A percentile compares a stretch with the other conserved stretches of the same genome.
Conservation (phyloP, 352 stramenopile genomes). For the Phytophthora pini region DNA sequence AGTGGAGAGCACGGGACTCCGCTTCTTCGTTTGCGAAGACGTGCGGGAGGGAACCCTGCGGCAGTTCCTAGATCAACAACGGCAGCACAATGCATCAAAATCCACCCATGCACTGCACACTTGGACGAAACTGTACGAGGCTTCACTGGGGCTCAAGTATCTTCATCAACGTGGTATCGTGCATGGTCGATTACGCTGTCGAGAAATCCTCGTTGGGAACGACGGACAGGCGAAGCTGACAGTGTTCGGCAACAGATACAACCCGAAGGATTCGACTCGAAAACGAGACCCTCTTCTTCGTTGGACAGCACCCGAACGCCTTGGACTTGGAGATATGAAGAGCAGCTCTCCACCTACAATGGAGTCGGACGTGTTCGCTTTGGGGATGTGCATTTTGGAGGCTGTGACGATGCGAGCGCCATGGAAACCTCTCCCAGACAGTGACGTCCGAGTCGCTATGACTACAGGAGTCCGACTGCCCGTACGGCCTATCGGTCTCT, state of each 20-base stretch:
- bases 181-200: constrained; percentile 16
- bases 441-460: constrained; percentile 2
- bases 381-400: constrained; percentile 29
- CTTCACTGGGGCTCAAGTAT: constrained; percentile 27
- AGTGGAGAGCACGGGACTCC: not conserved
- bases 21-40: constrained; percentile 23
- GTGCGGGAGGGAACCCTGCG: constrained; percentile 8
- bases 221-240: constrained; percentile 25
- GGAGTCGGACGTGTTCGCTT: constrained; percentile 22
- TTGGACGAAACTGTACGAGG: constrained; percentile 28
- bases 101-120: not conserved
- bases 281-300: constrained; percentile 10
- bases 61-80: constrained; percentile 2
- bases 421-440: constrained; percentile 14
- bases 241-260: constrained; percentile 8
- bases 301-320: constrained; percentile 22
- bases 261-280: not conserved
- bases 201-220: constrained; percentile 24
- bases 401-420: constrained; percentile 17
- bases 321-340: constrained; percentile 9
- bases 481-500: constrained; percentile 9
- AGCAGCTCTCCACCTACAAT: not conserved
- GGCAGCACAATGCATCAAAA: too few species aligned
- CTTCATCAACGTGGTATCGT: constrained; percentile 25
- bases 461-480: constrained; percentile 6